Base-by-base conservation (phyloP, 2,329 filamentous ascomycete species). In the Sarocladium kiliense region DNA sequence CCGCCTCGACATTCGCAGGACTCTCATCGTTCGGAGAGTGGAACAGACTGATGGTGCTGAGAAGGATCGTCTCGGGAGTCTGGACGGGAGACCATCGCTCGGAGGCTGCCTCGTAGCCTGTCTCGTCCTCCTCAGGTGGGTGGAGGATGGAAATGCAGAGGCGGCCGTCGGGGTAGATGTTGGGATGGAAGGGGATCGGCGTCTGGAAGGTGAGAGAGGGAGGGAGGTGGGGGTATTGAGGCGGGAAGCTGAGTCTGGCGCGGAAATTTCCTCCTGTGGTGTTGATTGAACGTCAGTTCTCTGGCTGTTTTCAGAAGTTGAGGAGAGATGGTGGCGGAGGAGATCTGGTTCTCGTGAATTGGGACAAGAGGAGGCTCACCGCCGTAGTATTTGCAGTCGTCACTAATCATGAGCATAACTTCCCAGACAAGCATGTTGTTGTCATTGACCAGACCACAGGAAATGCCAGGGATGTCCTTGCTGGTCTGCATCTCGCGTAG, bases 61-160 rank as follows among this genome's bases (percentile, higher is more conserved):
- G 74, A 49, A 99, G 76, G 59, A 99, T 97, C 21, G 91, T 96
- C 78, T 97, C 93, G 54, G 93, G 92, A 12, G 88, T 92, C 72
- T 97, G 94, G 2, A 97, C 93, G 26, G 94, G 94, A 57, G 83
- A 89, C 94, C 94, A 99, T 58, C 94, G 85, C 78, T 99, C 94
- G 27, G 84, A 80, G 16, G 91, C 92, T 25, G 82, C 82, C 72
- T 99, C 94, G 75, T 99, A 99, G 54, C 93, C 93, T 72, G 89
- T 94, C 67, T 89, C 86, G 68, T 99, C 94, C 66, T 97, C 92
- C 74, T 90, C 92, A 3, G 94, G 93, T 12, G 93, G 89, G 71
- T 99, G 94, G 41, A 99, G 80, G 74, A 99, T 99, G 42, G 89
- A 95, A 70, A 99, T 97, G 79, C 94, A 99, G 56, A 99, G 89